Evolutionary conservation across 192 early-diverging fungal species (phyloP).

Genomic region (Gryganskiella cystojenkinii): DNA sequence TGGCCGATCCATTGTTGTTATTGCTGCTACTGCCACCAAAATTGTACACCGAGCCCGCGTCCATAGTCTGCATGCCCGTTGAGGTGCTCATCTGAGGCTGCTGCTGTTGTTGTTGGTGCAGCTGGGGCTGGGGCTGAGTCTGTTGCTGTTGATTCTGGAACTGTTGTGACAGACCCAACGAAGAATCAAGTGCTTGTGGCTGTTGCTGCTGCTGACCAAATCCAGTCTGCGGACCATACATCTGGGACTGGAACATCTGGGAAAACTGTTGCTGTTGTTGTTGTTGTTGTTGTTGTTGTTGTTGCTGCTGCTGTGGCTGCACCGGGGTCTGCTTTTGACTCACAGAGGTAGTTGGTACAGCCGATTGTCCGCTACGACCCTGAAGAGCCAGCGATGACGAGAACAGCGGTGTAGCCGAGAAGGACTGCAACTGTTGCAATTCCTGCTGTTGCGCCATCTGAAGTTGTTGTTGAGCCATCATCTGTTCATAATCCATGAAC

Average conservation of each 20-base stretch:
- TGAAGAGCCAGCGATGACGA: constrained; percentile 42
- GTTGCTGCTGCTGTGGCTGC: neutral
- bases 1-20: no score
- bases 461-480: neutral
- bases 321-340: no score
- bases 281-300: constrained; percentile 10
- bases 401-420: constrained; percentile 28
- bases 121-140: no score
- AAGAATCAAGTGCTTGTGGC: no score
- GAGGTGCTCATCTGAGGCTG: no score
- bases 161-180: no score
- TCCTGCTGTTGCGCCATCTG: constrained; percentile 3
- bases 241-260: no score
- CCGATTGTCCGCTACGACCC: neutral
- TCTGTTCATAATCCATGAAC: constrained; percentile 35
- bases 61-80: no score
- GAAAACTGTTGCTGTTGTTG: constrained; percentile 9
- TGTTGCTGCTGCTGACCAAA: constrained; percentile 7
- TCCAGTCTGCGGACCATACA: neutral
- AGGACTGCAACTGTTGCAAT: neutral
- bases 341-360: neutral
- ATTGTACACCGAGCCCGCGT: no score
- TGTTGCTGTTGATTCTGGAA: no score
- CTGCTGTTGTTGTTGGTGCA: no score
- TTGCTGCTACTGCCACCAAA: no score